phyloP scores from a whole-genome alignment of 75 land plant genomes.

The Sequoiadendron giganteum region DNA sequence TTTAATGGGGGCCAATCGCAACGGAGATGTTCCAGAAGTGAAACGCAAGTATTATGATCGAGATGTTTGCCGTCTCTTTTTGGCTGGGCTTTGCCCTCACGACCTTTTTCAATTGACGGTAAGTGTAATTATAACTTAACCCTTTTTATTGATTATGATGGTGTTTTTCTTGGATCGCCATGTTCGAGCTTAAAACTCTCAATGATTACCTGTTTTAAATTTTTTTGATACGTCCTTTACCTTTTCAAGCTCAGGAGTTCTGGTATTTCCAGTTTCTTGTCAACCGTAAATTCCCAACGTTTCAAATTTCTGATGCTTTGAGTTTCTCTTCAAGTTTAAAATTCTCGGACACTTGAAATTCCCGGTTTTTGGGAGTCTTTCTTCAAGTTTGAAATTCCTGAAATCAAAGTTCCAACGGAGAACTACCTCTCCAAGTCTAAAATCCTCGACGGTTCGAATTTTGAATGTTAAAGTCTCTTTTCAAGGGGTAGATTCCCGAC shows the following conservation, averaged over 20 bases:
- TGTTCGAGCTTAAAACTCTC: not conserved
- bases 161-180: not conserved
- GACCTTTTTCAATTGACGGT: constrained; percentile 56
- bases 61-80: constrained; percentile 47
- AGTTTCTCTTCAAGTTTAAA: not conserved
- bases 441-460: not conserved
- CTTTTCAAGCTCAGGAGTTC: not conserved
- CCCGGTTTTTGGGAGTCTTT: not conserved
- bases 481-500: not conserved
- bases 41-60: constrained; percentile 46
- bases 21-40: constrained; percentile 46
- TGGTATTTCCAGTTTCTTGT: not conserved
- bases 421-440: not conserved
- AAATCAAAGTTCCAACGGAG: not conserved
- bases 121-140: not conserved
- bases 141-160: not conserved
- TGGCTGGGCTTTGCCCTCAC: constrained; percentile 51
- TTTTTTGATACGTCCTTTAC: not conserved
- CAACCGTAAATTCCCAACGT: not conserved
- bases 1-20: constrained; percentile 53
- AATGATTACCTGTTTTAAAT: not conserved
- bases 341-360: not conserved
- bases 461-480: not conserved
- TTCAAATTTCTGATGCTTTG: not conserved
- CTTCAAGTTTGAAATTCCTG: not conserved